Conservation (phyloP, 2,329 filamentous ascomycete genomes). For the Aspergillus costaricaensis region DNA sequence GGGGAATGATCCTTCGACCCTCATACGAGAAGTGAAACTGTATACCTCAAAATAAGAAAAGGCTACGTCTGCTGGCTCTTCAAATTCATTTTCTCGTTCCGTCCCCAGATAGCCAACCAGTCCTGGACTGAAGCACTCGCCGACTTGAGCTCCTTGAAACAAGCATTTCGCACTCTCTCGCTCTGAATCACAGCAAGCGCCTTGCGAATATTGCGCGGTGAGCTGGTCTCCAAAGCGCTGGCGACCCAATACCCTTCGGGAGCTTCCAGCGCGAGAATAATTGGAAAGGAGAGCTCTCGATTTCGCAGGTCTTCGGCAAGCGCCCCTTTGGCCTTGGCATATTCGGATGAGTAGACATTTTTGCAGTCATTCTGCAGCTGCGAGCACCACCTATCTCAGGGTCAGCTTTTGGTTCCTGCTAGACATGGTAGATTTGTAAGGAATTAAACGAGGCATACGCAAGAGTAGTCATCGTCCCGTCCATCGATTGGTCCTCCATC, state of each 20-base stretch:
- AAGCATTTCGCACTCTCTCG: constrained; percentile 15
- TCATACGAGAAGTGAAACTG: not conserved
- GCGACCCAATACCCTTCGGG: constrained; percentile 20
- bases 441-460: constrained; percentile 14
- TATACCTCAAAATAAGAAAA: not conserved
- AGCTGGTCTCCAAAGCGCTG: constrained; percentile 16
- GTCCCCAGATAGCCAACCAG: constrained; percentile 30
- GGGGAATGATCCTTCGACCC: too few relatives aligned
- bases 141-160: constrained; percentile 19
- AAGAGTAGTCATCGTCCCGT: constrained; percentile 21
- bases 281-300: constrained; percentile 23
- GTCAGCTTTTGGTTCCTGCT: not conserved
- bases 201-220: constrained; percentile 19
- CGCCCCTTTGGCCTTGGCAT: constrained; percentile 22
- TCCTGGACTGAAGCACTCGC: constrained; percentile 18
- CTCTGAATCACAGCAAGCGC: constrained; percentile 22
- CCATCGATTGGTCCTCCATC: constrained; percentile 18
- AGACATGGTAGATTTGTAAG: not conserved
- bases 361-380: constrained; percentile 29
- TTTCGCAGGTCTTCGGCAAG: constrained; percentile 26
- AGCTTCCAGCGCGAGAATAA: constrained; percentile 23
- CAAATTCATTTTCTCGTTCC: constrained; percentile 26
- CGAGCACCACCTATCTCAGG: constrained; percentile 21
- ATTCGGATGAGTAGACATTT: constrained; percentile 27
- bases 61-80: constrained; percentile 13